Conservation (phyloP, 2,329 filamentous ascomycete genomes). For the Neofusicoccum parvum region DNA sequence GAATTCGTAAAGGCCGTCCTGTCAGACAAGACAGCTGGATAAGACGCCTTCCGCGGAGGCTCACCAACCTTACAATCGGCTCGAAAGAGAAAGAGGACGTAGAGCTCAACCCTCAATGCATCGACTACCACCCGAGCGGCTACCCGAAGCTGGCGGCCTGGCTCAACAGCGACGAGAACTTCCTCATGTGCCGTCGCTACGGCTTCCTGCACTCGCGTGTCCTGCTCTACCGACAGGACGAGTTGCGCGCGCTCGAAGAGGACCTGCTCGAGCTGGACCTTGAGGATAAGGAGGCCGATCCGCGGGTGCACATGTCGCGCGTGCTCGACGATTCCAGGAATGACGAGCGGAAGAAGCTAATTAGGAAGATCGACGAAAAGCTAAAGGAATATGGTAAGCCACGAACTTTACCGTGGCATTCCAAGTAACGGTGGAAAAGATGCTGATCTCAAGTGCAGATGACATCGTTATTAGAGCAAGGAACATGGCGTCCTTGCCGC, state of each 20-base stretch:
- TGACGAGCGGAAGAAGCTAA: slow-evolving; percentile 19
- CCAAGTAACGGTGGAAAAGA: neutral
- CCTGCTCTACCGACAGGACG: slow-evolving; percentile 25
- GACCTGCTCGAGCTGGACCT: slow-evolving; percentile 21
- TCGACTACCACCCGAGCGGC: slow-evolving; percentile 21
- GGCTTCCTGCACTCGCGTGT: slow-evolving; percentile 25
- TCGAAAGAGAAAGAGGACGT: neutral
- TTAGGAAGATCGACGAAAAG: slow-evolving; percentile 21
- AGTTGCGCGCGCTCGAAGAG: slow-evolving; percentile 23
- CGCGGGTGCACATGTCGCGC: slow-evolving; percentile 16
- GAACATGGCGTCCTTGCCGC: slow-evolving; percentile 21
- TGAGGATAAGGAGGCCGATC: slow-evolving; percentile 16
- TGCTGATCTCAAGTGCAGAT: slow-evolving; percentile 12
- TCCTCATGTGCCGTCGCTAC: slow-evolving; percentile 26
- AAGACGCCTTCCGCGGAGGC: no score
- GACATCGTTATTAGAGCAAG: slow-evolving; percentile 22
- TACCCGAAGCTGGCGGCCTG: slow-evolving; percentile 29
- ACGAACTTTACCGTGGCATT: no score
- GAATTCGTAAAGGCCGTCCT: neutral
- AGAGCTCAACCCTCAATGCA: neutral
- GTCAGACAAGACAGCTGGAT: no score
- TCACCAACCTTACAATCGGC: no score
- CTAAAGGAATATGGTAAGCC: slow-evolving; percentile 23
- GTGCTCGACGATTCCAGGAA: slow-evolving; percentile 7
- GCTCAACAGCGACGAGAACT: slow-evolving; percentile 30